A percentile compares a stretch with the other conserved stretches of the same genome.
Conservation (phyloP, 768 basidiomycete species). For the Suillus cothurnatus region DNA sequence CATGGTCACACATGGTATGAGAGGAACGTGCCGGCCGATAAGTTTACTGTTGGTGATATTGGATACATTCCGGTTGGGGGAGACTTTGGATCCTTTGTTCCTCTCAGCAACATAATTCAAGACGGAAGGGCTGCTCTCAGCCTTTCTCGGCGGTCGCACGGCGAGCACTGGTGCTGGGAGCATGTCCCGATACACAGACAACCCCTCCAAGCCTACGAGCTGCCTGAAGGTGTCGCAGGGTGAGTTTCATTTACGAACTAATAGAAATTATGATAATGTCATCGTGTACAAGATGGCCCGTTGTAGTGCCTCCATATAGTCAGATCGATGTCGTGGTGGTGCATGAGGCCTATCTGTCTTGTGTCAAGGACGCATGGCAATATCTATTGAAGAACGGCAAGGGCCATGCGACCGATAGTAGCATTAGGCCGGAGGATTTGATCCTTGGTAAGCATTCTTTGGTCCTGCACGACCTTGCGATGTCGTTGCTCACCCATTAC, state of each 20-base stretch:
- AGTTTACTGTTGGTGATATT: constrained; percentile 46
- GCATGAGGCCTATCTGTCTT: constrained; percentile 32
- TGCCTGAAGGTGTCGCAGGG: constrained; percentile 38
- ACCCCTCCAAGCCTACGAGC: constrained; percentile 36
- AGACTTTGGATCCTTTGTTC: constrained; percentile 41
- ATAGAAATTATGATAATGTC: not conserved
- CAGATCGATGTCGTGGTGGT: constrained; percentile 42
- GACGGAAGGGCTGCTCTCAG: constrained; percentile 29
- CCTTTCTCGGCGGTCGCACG: constrained; percentile 25
- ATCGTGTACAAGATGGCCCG: constrained; percentile 41
- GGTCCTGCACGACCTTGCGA: not conserved
- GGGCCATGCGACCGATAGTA: constrained; percentile 32
- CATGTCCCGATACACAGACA: constrained; percentile 29
- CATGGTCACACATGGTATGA: constrained; percentile 46
- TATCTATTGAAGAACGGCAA: constrained; percentile 37
- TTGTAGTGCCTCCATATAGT: constrained; percentile 39
- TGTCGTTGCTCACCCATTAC: not conserved
- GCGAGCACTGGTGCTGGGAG: constrained; percentile 43
- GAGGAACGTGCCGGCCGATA: constrained; percentile 41
- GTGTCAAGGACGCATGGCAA: constrained; percentile 41
- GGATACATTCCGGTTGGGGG: constrained; percentile 43
- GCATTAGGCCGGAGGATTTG: constrained; percentile 43
- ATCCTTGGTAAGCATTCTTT: constrained; percentile 39
- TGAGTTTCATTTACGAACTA: constrained; percentile 16
- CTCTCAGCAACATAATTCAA: constrained; percentile 40